phyloP scores from a whole-genome alignment of 2,329 filamentous ascomycete species.

The Cytospora paraplurivora region DNA sequence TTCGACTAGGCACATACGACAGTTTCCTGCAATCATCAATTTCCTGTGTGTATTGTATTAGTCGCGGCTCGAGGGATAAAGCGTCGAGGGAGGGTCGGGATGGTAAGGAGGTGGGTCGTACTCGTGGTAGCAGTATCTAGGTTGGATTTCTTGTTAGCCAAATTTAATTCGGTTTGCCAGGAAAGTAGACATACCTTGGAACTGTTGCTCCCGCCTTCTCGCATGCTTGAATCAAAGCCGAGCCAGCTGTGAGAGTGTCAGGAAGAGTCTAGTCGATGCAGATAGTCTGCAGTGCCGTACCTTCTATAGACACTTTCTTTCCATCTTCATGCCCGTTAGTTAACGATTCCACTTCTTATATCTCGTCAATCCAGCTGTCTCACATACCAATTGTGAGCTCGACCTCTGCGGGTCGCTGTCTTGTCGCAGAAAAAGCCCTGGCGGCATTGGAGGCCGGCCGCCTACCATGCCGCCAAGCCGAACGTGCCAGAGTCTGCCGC shows the following conservation, averaged over 20 bases:
- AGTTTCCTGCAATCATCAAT: slow-evolving; percentile 98
- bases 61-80: slow-evolving; percentile 34
- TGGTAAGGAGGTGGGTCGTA: slow-evolving; percentile 50
- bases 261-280: slow-evolving; percentile 21
- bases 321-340: slow-evolving; percentile 67
- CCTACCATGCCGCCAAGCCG: slow-evolving; percentile 66
- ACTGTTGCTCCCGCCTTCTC: slow-evolving; percentile 93
- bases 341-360: slow-evolving; percentile 26
- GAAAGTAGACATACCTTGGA: slow-evolving; percentile 64
- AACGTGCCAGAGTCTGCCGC: slow-evolving; percentile 68
- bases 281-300: slow-evolving; percentile 51
- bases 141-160: slow-evolving; percentile 18
- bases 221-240: slow-evolving; percentile 97
- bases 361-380: slow-evolving; percentile 22
- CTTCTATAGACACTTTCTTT: slow-evolving; percentile 97
- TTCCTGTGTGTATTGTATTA: slow-evolving; percentile 65
- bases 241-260: slow-evolving; percentile 68
- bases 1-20: slow-evolving; percentile 99
- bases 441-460: slow-evolving; percentile 58
- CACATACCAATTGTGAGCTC: slow-evolving; percentile 89
- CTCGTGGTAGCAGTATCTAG: slow-evolving; percentile 98
- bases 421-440: slow-evolving; percentile 80
- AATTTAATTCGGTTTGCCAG: not conserved
- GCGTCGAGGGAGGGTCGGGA: slow-evolving; percentile 35
- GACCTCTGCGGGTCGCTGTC: slow-evolving; percentile 82